phyloP scores from a whole-genome alignment of 2,329 filamentous ascomycete genomes.

The Leptodontidium sp. region DNA sequence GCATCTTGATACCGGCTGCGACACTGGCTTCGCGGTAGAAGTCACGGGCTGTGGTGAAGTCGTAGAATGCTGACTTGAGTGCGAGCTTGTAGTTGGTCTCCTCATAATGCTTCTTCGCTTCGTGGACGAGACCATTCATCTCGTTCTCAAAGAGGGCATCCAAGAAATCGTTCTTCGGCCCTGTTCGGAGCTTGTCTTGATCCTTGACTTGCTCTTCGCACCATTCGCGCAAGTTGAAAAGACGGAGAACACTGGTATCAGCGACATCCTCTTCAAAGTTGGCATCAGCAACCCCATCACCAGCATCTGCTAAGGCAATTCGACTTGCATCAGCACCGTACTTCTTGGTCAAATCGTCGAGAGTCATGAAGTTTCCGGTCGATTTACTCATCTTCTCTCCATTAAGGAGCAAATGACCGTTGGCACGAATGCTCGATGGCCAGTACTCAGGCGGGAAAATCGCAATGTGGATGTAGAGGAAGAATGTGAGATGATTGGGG shows the following conservation, averaged over 20 bases:
- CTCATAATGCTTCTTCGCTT: slow-evolving; percentile 81
- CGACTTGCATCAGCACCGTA: slow-evolving; percentile 94
- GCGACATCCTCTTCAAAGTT: slow-evolving; percentile 98
- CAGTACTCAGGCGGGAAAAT: slow-evolving; percentile 89
- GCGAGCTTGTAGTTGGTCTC: slow-evolving; percentile 85
- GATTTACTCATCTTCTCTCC: slow-evolving; percentile 99
- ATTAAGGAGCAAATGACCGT: slow-evolving; percentile 93
- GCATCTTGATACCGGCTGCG: slow-evolving; percentile 83
- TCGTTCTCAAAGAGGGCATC: slow-evolving; percentile 94
- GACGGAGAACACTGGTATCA: slow-evolving; percentile 86
- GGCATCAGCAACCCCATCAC: slow-evolving; percentile 92
- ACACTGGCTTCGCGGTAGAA: slow-evolving; percentile 87
- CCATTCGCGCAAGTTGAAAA: slow-evolving; percentile 87
- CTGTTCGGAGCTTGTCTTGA: slow-evolving; percentile 75
- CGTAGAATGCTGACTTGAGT: slow-evolving; percentile 87
- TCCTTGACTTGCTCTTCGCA: slow-evolving; percentile 85
- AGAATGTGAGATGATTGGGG: slow-evolving; percentile 94
- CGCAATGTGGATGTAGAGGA: slow-evolving; percentile 91
- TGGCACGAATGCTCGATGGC: slow-evolving; percentile 85
- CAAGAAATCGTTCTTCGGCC: slow-evolving; percentile 78
- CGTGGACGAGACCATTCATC: slow-evolving; percentile 82
- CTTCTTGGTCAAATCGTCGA: slow-evolving; percentile 85
- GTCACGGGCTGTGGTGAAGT: slow-evolving; percentile 87
- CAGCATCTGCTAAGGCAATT: slow-evolving; percentile 91
- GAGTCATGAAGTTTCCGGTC: slow-evolving; percentile 95